Conservation (phyloP, 2,329 filamentous ascomycete genomes). For the Calcarisporium arbuscula region DNA sequence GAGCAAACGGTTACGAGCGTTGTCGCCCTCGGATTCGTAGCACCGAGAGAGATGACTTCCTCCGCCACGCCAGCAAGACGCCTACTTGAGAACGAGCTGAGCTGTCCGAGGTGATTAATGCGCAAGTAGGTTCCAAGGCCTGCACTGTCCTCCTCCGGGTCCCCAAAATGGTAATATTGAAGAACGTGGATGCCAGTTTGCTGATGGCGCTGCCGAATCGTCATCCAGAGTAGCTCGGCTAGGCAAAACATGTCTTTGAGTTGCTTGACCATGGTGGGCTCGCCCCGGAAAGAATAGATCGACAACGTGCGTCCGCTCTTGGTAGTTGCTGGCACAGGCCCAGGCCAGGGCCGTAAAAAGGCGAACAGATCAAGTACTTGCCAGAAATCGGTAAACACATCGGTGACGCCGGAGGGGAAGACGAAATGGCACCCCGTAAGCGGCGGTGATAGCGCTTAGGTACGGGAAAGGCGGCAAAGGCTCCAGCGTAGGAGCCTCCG, state of each 20-base stretch:
- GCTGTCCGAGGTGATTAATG: slow-evolving; percentile 34
- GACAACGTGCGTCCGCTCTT: slow-evolving; percentile 46
- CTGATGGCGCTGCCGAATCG: no score
- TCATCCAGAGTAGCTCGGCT: slow-evolving; percentile 38
- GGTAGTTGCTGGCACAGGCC: slow-evolving; percentile 60
- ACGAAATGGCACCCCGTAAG: slow-evolving; percentile 73
- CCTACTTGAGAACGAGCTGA: slow-evolving; percentile 36
- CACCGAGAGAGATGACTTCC: no score
- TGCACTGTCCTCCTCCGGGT: slow-evolving; percentile 36
- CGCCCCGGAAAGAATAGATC: slow-evolving; percentile 43
- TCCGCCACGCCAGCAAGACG: no score
- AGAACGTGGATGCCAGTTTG: slow-evolving; percentile 38
- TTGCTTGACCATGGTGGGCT: slow-evolving; percentile 33
- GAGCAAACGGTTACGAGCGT: slow-evolving; percentile 36
- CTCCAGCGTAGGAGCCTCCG: slow-evolving; percentile 78
- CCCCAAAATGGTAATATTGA: slow-evolving; percentile 49
- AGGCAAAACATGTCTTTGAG: slow-evolving; percentile 45
- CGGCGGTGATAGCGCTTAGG: slow-evolving; percentile 70
- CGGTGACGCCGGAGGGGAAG: slow-evolving; percentile 73
- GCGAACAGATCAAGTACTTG: slow-evolving; percentile 47
- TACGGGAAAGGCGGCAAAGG: slow-evolving; percentile 70
- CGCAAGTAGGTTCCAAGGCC: slow-evolving; percentile 42
- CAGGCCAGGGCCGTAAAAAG: slow-evolving; percentile 41
- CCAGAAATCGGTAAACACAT: slow-evolving; percentile 74
- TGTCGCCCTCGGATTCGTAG: slow-evolving; percentile 28